Base-by-base conservation (phyloP, 768 basidiomycete genomes). In the Daedaleopsis sinensis region DNA sequence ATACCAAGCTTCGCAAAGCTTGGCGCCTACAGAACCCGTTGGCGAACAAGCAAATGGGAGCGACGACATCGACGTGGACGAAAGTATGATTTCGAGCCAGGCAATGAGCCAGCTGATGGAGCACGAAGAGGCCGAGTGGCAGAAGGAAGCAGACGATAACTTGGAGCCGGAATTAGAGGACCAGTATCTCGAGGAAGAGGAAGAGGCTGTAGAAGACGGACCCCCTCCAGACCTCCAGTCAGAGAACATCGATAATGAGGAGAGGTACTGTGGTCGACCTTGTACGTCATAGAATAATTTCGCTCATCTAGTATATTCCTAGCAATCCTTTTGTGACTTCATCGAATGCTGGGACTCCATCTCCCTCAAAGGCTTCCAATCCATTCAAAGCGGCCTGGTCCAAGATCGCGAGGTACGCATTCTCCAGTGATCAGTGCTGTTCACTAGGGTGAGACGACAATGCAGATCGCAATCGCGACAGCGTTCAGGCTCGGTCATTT, bases 11-110 rank as follows among this genome's bases (percentile, higher is more conserved):
- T 57, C 65, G 3, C 51, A 60, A 2, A 37, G 38, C 51, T 44
- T 50, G 19, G 47, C 38, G 5, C 6, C 47, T 13, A 15, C 27
- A 19, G 52, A 48, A 16, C 44, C 10, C 11, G 21, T 19, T 15
- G 47, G 35, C n/a, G 36, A 3, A 19, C 46, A 47, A 21, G 49
- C 53, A 12, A 38, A 52, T 23, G 65, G 56, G 13, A 57, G 44
- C 16, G 49, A 61, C 15, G 80, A 85, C 15, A 78, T 72, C 12
- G 83, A 87, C 19, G 80, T 88, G 32, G 84, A 88, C 70, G 76
- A 83, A 49, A 75, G 72, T 19, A 72, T 85, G 64, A 71, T 88
- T 21, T 78, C 78, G 0, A 80, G 79, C 57, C 81, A 84, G 62
- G 82, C 84, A 19, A 72, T 86, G 51, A 74, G 67, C 39, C 72